phyloP scores from a whole-genome alignment of 2,329 filamentous ascomycete species.

The Colletotrichum endophyticum region DNA sequence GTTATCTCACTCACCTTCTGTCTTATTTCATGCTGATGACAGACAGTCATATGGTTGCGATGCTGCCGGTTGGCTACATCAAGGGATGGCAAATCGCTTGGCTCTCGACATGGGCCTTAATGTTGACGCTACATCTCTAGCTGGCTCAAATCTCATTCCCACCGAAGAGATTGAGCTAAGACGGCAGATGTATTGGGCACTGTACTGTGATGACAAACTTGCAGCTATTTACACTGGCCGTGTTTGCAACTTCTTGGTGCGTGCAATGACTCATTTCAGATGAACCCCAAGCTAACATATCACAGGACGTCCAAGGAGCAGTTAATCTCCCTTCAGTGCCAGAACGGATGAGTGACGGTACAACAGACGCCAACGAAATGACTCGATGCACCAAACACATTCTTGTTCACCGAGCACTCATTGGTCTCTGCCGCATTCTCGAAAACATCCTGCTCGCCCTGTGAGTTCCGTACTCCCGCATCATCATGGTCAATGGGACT shows the following conservation, averaged over 20 bases:
- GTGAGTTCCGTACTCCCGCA: conserved; percentile 22
- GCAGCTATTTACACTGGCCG: conserved; percentile 37
- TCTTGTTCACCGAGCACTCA: conserved; percentile 28
- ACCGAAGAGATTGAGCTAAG: conserved; percentile 33
- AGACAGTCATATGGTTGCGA: conserved; percentile 36
- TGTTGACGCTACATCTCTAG: conserved; percentile 32
- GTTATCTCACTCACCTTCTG: not conserved
- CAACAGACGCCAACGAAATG: not conserved
- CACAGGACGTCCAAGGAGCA: conserved; percentile 32
- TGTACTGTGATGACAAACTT: conserved; percentile 39
- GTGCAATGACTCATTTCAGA: not conserved
- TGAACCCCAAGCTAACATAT: not conserved
- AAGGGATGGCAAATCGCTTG: conserved; percentile 40
- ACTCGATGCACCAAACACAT: not conserved
- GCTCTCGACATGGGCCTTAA: conserved; percentile 42
- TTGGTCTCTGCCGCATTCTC: conserved; percentile 30
- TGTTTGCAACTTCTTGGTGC: conserved; percentile 39
- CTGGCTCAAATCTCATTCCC: conserved; percentile 26
- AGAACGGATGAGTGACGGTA: not conserved
- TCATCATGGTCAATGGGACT: not conserved
- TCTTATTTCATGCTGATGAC: not conserved
- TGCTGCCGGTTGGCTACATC: conserved; percentile 38
- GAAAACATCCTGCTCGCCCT: conserved; percentile 34
- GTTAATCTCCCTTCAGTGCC: conserved; percentile 28
- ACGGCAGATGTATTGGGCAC: conserved; percentile 39